These are phyloP conservation scores for Cylindrotheca closterium DNA, from an alignment of 108 stramenopile species.

Conservation along the genomic window DNA sequence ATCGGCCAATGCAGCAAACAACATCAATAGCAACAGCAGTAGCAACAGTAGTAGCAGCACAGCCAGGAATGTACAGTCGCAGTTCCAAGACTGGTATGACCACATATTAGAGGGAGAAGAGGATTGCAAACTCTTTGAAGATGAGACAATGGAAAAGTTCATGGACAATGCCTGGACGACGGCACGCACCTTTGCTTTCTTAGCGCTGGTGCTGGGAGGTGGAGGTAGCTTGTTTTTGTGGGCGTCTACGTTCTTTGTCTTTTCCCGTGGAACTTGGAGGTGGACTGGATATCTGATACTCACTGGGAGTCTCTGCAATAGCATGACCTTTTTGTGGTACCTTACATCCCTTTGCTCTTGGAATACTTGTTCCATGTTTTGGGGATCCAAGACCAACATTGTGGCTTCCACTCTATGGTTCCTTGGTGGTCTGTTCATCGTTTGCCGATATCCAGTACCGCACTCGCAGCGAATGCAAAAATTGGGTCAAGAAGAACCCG, in stretches of 20 bases:
- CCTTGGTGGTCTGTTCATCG: constrained; percentile 34
- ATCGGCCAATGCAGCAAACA: not conserved
- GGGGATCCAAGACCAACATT: constrained; percentile 60
- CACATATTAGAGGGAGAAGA: constrained; percentile 16
- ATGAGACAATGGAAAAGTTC: constrained; percentile 15
- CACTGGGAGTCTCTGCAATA: constrained; percentile 47
- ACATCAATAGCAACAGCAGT: not conserved
- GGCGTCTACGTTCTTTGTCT: constrained; percentile 57
- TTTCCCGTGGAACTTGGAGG: constrained; percentile 59
- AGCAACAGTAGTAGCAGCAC: not conserved
- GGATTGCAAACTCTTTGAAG: not conserved
- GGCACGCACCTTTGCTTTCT: constrained; percentile 46
- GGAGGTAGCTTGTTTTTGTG: constrained; percentile 67
- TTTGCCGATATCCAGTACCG: constrained; percentile 48
- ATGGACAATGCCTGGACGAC: constrained; percentile 55
- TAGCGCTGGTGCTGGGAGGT: constrained; percentile 66
- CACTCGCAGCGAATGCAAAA: not conserved
- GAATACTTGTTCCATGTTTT: constrained; percentile 50
- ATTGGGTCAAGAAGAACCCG: too few species aligned
- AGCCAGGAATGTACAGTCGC: not conserved
- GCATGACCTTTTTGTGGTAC: constrained; percentile 60
- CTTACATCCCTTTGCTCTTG: constrained; percentile 48
- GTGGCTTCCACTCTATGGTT: constrained; percentile 48
- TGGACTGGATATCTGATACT: constrained; percentile 65
- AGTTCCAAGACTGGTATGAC: constrained; percentile 26